Evolutionary conservation across 257 asterid genomes (phyloP), one percentile per base, ranked within the genome.

Genomic region (Nicotiana otophora): DNA sequence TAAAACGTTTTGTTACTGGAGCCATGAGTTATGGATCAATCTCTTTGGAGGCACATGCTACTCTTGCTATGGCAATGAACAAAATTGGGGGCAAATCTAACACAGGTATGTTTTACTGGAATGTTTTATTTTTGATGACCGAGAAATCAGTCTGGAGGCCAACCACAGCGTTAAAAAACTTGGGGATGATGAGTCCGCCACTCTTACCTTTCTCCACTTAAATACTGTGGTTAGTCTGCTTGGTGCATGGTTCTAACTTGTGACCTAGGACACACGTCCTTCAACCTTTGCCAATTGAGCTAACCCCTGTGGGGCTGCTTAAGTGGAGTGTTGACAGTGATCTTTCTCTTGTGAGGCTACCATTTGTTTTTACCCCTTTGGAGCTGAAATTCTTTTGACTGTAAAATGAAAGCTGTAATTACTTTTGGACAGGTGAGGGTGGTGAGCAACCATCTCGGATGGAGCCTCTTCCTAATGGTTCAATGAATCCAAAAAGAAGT

Each of bases 21-120:
- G 99, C 98, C 53, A 96, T 96, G 98, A 94, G 99, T 86, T 96
- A 96, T 82, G 99, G 99, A 60, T 96, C 99, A 68, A 96, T 96
- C 83, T 96, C 99, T 39, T 84, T 96, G 88, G 99, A 96, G 89
- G 96, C 99, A 34, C 99, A 96, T 81, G 31, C 97, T 36, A 93
- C 99, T 77, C 97, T 96, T 85, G 99, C 99, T 58, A 85, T 90
- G 66, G 99, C 99, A 10, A 96, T 96, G 99, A 94, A 96, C 89
- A 91, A 85, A 79, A 88, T 96, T 64, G 99, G 99, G 74, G 99
- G 98, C 9, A 96, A 92, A 91, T 94, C 99, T 1, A 96, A 96
- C 77, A 94, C 99, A 82, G 99, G 99, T 94, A 90, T 46, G 84
- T 81, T 76, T 4, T 42, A 42, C 11, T 42, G 51, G 51, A 42